Percentiles rank a stretch among this genome's conserved stretches.
These are phyloP conservation scores for Colletotrichum magnum DNA, from an alignment of 2,329 filamentous ascomycete species.

Conservation along the genomic window DNA sequence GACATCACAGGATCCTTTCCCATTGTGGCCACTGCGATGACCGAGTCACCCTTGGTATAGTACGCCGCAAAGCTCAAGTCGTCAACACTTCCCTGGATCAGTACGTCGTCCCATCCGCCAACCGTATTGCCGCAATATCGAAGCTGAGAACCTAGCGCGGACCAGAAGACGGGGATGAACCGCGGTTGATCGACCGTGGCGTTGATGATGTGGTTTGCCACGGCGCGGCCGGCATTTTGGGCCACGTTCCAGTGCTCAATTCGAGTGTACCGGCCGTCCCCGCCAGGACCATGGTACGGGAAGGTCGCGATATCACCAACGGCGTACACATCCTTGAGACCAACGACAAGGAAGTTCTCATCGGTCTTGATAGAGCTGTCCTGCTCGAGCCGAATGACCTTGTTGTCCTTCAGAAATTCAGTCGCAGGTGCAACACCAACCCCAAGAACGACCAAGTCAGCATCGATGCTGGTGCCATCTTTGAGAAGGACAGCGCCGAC, in stretches of 20 bases:
- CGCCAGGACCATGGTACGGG: slow-evolving; percentile 92
- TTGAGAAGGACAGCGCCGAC: slow-evolving; percentile 88
- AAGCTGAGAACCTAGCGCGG: slow-evolving; percentile 88
- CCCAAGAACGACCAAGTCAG: slow-evolving; percentile 92
- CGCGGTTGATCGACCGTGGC: slow-evolving; percentile 72
- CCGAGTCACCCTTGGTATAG: slow-evolving; percentile 87
- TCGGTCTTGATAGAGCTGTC: slow-evolving; percentile 91
- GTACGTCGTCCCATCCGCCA: slow-evolving; percentile 87
- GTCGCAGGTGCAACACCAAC: slow-evolving; percentile 92
- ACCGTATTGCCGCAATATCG: slow-evolving; percentile 92
- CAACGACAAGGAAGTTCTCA: slow-evolving; percentile 82
- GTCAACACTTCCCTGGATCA: slow-evolving; percentile 82
- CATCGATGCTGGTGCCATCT: slow-evolving; percentile 86
- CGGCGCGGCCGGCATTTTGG: slow-evolving; percentile 88
- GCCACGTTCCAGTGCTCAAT: slow-evolving; percentile 99
- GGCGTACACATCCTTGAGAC: slow-evolving; percentile 87
- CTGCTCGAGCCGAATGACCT: slow-evolving; percentile 77
- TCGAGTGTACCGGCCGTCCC: slow-evolving; percentile 78
- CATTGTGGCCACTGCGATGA: slow-evolving; percentile 94
- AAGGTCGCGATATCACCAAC: slow-evolving; percentile 96
- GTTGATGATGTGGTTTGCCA: slow-evolving; percentile 82
- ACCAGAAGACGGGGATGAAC: slow-evolving; percentile 98
- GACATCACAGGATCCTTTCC: slow-evolving; percentile 88
- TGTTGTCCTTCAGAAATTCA: slow-evolving; percentile 82
- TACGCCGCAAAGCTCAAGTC: slow-evolving; percentile 90